A percentile compares a stretch with the other conserved stretches of the same genome.
Conservation (phyloP, 163 green algal species). For the Scenedesmus sp. region DNA sequence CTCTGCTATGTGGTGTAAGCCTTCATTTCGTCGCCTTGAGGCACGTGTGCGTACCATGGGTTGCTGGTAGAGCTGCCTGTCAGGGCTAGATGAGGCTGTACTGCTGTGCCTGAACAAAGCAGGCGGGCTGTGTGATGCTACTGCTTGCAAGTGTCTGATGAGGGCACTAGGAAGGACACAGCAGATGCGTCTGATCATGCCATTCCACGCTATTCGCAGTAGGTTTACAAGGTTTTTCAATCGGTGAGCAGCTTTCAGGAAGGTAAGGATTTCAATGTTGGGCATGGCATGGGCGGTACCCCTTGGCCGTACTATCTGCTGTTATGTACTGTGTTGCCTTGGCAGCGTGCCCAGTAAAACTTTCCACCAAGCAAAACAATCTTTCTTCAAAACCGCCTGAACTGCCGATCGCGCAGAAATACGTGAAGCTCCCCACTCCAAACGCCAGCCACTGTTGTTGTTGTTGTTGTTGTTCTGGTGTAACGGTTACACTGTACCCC, state of each 20-base stretch:
- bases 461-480: background rate
- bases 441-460: background rate
- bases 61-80: background rate
- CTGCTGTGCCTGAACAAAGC: background rate
- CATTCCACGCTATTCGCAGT: background rate
- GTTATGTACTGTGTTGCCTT: background rate
- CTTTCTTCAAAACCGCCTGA: background rate
- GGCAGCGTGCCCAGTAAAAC: background rate
- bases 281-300: background rate
- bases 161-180: background rate
- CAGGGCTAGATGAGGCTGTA: background rate
- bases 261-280: background rate
- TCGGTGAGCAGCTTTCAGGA: background rate
- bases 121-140: background rate
- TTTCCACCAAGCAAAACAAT: background rate
- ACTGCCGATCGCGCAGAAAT: background rate
- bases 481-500: background rate
- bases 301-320: background rate
- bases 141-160: background rate
- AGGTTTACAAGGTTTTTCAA: background rate
- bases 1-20: slow-evolving; percentile 19
- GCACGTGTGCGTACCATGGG: slow-evolving; percentile 17
- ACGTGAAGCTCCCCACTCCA: too few relatives aligned
- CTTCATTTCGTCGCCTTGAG: background rate
- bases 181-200: slow-evolving; percentile 15